Percentiles rank a stretch among this genome's conserved stretches.
phyloP scores from a whole-genome alignment of 108 stramenopile species.

The Conticribra guillardii region DNA sequence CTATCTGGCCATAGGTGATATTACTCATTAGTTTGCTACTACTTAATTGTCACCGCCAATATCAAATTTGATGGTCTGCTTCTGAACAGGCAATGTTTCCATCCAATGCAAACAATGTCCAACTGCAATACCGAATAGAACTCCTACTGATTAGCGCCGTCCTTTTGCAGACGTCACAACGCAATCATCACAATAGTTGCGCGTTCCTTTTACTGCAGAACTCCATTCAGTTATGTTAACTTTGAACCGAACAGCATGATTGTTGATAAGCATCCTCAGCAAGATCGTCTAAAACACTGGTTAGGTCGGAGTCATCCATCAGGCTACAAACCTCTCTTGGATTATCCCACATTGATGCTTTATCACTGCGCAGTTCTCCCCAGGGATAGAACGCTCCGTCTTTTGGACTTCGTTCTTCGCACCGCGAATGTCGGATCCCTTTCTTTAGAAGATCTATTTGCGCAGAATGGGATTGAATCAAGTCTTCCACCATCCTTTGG shows the following conservation, averaged over 20 bases:
- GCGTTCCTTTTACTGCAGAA: neutral
- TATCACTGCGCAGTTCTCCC: slow-evolving; percentile 6
- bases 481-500: slow-evolving; percentile 30
- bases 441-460: slow-evolving; percentile 38
- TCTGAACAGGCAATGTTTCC: too few relatives aligned
- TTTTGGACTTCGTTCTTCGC: neutral
- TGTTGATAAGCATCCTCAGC: slow-evolving; percentile 45
- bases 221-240: neutral
- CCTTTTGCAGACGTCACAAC: too few relatives aligned
- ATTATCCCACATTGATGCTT: slow-evolving; percentile 1
- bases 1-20: too few relatives aligned
- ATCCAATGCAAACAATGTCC: slow-evolving; percentile 17
- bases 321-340: slow-evolving; percentile 24
- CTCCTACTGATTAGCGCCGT: too few relatives aligned
- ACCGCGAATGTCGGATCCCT: slow-evolving; percentile 5
- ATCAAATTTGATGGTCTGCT: neutral
- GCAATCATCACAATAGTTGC: neutral
- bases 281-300: slow-evolving; percentile 45
- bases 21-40: too few relatives aligned
- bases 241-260: slow-evolving; percentile 5
- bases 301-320: slow-evolving; percentile 32
- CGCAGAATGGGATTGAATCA: slow-evolving; percentile 43
- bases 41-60: too few relatives aligned
- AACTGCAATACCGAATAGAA: too few relatives aligned
- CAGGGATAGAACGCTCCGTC: slow-evolving; percentile 20